Evolutionary conservation across 306 rosid species (phyloP), one percentile per base, ranked within the genome.

Genomic region (Rubus idaeus): DNA sequence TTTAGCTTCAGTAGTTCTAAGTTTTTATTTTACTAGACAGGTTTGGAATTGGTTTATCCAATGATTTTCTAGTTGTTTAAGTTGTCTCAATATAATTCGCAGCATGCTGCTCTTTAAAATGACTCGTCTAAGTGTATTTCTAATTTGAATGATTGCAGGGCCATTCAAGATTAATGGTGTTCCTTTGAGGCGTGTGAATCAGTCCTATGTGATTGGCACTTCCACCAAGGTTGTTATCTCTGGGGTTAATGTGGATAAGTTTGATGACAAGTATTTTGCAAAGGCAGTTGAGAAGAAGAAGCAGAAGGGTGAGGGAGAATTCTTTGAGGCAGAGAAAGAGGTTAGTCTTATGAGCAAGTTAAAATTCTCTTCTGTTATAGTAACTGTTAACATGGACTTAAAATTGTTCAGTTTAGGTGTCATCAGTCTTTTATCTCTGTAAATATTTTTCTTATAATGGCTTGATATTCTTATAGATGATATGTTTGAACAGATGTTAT

Each of bases 101-200:
- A 8, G 46, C 17, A 0, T 0, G 10, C 20, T 55, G 41, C 53
- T 73, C 20, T 13, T 13, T n/a, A 5, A 8, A 3, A 16, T 13
- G 21, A 55, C 47, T 1, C 50, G 9, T 70, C 50, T 8, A 17
- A 73, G n/a, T 40, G 42, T 73, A 44, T 12, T 17, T 21, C 26
- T 26, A 60, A 57, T 12, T 66, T 26, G 70, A 68, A 12, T 63
- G 52, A 10, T 63, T 42, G 55, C 67, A 84, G 84, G 87, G 42
- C 84, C 87, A 21, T 84, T 80, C 73, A 84, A 73, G 57, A 37
- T 84, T 18, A 84, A 77, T 61, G 87, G 87, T 70, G 84, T 84
- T 68, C 82, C 87, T 2, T 69, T 80, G 71, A 84, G 84, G 73
- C 82, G 84, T 10, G 84, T 84, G 77, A 84, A 84, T 66, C 87